These are phyloP conservation scores for Wickerhamiella kurtzmanii DNA, from an alignment of 805 yeast species.

Conservation along the genomic window DNA sequence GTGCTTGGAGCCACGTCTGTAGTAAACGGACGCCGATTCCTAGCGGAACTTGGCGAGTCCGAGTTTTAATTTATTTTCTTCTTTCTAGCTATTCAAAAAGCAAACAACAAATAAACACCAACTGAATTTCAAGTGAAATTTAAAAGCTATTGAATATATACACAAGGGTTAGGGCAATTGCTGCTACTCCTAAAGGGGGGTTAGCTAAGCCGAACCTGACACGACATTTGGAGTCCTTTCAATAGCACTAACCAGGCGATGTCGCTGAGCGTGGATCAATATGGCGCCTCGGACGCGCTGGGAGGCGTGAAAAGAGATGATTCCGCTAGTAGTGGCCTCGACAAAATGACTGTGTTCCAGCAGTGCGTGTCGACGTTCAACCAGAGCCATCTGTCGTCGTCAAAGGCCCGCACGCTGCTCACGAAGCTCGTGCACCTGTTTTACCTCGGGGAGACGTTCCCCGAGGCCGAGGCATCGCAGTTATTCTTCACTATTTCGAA, in stretches of 20 bases:
- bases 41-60: constrained; percentile 4
- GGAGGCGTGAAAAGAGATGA: constrained; percentile 41
- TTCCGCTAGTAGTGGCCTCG: constrained; percentile 55
- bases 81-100: too few species aligned
- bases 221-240: background rate
- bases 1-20: constrained; percentile 66
- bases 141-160: too few species aligned
- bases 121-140: too few species aligned
- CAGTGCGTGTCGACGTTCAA: constrained; percentile 89
- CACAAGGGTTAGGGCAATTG: background rate
- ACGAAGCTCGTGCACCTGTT: constrained; percentile 72
- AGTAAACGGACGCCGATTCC: constrained; percentile 11
- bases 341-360: constrained; percentile 94
- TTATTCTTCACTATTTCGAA: constrained; percentile 88
- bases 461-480: constrained; percentile 78
- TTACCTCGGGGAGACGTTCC: constrained; percentile 77
- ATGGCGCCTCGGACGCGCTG: background rate
- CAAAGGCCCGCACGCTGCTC: constrained; percentile 69
- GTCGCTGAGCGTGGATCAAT: background rate
- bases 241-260: background rate
- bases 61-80: background rate
- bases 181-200: background rate
- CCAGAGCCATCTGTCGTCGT: constrained; percentile 78
- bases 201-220: background rate
- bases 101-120: too few species aligned